Evolutionary conservation across 208 protist species (phyloP).

Genomic region (Crithidia bombi): DNA sequence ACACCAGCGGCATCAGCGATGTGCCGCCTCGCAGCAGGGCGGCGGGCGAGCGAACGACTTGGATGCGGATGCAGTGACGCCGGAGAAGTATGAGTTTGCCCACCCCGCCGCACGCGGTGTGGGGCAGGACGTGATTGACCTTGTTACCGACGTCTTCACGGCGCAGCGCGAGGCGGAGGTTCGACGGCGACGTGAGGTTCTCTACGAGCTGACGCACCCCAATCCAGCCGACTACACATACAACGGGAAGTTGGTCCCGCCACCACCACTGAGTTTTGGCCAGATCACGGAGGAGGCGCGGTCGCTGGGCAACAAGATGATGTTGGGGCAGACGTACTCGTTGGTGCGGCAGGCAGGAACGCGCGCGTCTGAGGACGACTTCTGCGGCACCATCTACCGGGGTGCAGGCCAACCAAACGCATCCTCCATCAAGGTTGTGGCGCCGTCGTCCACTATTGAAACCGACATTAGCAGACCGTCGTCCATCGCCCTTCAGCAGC

Average conservation of each 20-base stretch:
- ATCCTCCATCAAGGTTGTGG: not conserved
- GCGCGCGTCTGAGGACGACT: conserved; percentile 43
- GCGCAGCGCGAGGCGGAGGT: conserved; percentile 68
- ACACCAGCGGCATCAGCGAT: not conserved
- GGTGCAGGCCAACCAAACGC: not conserved
- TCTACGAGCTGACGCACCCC: conserved; percentile 88
- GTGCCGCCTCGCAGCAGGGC: not conserved
- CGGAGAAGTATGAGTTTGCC: conserved; percentile 24
- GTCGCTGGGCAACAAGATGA: conserved; percentile 66
- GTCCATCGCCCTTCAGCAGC: not conserved
- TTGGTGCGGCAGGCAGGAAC: conserved; percentile 73
- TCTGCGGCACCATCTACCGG: conserved; percentile 15
- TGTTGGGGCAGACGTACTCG: conserved; percentile 78
- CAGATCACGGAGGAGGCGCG: conserved; percentile 73
- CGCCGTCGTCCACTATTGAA: conserved; percentile 29
- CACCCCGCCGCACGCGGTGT: conserved; percentile 72
- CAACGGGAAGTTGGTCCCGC: conserved; percentile 82
- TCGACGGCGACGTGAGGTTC: conserved; percentile 58
- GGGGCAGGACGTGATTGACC: conserved; percentile 77
- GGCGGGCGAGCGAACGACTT: not conserved
- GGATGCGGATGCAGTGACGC: conserved; percentile 17
- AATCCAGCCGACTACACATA: conserved; percentile 87
- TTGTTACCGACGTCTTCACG: conserved; percentile 87
- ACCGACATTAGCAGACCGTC: not conserved
- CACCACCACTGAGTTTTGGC: conserved; percentile 88